Base-by-base conservation (phyloP, 257 asterid species). In the Solanum sejunctum region DNA sequence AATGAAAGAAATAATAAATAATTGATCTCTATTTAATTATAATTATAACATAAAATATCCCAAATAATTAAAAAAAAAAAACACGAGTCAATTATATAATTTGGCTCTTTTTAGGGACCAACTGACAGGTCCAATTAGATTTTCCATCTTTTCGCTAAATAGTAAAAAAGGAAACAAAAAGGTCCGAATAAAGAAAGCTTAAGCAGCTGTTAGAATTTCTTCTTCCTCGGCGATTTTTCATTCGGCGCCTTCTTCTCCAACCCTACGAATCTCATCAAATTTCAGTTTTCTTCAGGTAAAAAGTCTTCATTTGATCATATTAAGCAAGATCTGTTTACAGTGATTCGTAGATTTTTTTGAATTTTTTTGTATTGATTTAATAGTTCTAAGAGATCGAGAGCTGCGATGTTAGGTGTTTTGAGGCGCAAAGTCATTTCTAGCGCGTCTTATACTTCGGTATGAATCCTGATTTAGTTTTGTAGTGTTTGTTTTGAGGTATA, bases 341-440 rank as follows among this genome's bases (percentile, higher is more conserved):
- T 6, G 15, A 63, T 63, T 63, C 41, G 20, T 63, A 26, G 17
- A 6, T 9, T 9, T 28, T 28, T 28, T 28, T 3, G 11, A 9
- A 10, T 61, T 61, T 61, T 23, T 36, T 61, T 55, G 47, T 52
- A 84, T 83, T 84, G 78, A 70, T 86, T 70, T 15, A 20, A 41
- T 90, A 92, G 93, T 47, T 47, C 39, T 86, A 78, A 78, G 81
- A 81, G 86, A 87, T 89, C 91, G 54, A 63, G 85, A 84, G 41
- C 85, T 84, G 92, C 85, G 91, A 96, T 96, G 99, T 86, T 96
- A 89, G 95, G 98, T 69, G 94, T 89, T 91, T 66, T 95, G 86
- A 91, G 99, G 94, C 98, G 98, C 81, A 94, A 90, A 86, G 93
- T 93, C 72, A 88, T 95, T 83, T 91, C 93, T 67, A 89, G 93